phyloP scores from a whole-genome alignment of 2,329 filamentous ascomycete genomes.

The Nothophoma quercina region DNA sequence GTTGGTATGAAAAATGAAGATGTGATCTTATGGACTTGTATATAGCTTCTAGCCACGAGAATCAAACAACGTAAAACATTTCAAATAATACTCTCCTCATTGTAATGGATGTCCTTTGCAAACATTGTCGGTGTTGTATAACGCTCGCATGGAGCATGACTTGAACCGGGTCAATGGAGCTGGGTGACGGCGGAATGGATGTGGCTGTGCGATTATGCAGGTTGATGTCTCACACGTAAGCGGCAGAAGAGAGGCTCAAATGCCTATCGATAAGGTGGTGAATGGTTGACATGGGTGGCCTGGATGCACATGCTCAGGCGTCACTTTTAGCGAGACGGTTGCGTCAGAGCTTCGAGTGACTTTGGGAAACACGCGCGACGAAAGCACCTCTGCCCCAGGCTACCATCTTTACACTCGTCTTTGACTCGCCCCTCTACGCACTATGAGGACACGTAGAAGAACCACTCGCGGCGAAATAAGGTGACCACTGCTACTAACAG shows the following conservation, averaged over 20 bases:
- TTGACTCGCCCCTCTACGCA: conserved; percentile 6
- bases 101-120: not conserved
- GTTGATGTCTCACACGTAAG: not conserved
- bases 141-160: not conserved
- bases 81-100: not conserved
- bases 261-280: conserved; percentile 4
- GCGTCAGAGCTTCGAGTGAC: conserved; percentile 39
- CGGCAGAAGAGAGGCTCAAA: not conserved
- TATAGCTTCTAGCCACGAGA: conserved; percentile 10
- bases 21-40: conserved; percentile 8
- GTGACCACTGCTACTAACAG: conserved; percentile 17
- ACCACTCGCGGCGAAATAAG: conserved; percentile 17
- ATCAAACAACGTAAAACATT: conserved; percentile 11
- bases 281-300: conserved; percentile 4
- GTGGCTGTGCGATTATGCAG: not conserved
- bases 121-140: not conserved
- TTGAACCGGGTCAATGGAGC: not conserved
- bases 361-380: conserved; percentile 23
- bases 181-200: not conserved
- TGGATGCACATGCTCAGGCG: conserved; percentile 24
- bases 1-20: not conserved
- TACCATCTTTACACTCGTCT: conserved; percentile 22
- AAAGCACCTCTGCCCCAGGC: conserved; percentile 24
- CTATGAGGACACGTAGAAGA: conserved; percentile 17
- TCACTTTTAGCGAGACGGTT: conserved; percentile 31